phyloP scores from a whole-genome alignment of 2,329 filamentous ascomycete genomes.

The Madurella mycetomatis region DNA sequence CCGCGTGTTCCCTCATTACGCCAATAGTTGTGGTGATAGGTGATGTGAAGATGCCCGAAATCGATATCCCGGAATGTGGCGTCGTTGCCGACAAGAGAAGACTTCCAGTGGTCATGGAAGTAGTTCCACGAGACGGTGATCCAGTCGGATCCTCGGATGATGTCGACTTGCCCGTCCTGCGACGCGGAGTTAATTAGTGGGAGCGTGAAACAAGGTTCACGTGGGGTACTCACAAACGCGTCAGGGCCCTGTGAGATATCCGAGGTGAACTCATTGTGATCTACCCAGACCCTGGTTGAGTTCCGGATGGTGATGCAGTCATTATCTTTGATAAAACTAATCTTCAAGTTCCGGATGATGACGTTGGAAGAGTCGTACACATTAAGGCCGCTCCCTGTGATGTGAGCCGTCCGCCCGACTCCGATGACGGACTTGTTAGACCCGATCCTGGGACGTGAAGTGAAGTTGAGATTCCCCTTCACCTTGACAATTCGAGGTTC shows the following conservation, averaged over 20 bases:
- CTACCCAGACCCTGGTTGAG: constrained; percentile 43
- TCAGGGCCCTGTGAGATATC: constrained; percentile 38
- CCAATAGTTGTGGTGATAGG: constrained; percentile 49
- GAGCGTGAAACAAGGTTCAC: not conserved
- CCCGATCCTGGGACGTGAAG: constrained; percentile 37
- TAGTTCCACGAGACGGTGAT: constrained; percentile 46
- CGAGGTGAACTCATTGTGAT: constrained; percentile 45
- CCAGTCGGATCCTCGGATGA: constrained; percentile 41
- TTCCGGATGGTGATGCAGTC: constrained; percentile 43
- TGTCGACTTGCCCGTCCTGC: constrained; percentile 43
- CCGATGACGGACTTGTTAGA: constrained; percentile 41
- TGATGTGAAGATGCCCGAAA: constrained; percentile 42
- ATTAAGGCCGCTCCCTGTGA: constrained; percentile 33
- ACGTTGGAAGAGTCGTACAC: constrained; percentile 33
- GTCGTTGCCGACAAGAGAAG: constrained; percentile 41
- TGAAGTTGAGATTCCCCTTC: constrained; percentile 37
- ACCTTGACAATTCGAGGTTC: constrained; percentile 41
- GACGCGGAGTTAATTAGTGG: not conserved
- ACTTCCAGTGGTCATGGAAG: constrained; percentile 47
- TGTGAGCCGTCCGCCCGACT: constrained; percentile 29
- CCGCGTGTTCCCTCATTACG: constrained; percentile 42
- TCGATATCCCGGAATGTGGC: constrained; percentile 38
- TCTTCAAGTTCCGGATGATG: constrained; percentile 32
- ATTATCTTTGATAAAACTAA: constrained; percentile 34
- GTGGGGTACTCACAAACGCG: constrained; percentile 28